Conservation (phyloP, 1,284 basidiomycete species). For the Fomitopsis palustris region DNA sequence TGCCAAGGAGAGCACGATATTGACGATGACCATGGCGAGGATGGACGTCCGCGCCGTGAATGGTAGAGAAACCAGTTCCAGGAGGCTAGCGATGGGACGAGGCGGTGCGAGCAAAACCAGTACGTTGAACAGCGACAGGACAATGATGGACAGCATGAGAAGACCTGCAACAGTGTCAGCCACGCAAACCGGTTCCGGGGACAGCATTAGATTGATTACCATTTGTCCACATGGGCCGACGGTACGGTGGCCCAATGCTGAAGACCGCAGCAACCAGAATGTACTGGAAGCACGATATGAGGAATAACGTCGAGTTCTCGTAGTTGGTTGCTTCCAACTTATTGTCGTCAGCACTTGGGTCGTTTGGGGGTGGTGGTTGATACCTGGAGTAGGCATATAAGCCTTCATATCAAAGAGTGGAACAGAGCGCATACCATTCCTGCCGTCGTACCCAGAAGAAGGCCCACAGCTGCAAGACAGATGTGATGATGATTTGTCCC, state of each 20-base stretch:
- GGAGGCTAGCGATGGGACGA: slow-evolving; percentile 53
- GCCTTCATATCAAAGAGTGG: background rate
- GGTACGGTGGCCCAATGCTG: slow-evolving; percentile 96
- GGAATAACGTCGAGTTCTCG: slow-evolving; percentile 92
- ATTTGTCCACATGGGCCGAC: slow-evolving; percentile 94
- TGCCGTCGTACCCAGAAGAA: slow-evolving; percentile 89
- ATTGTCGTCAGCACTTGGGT: slow-evolving; percentile 60
- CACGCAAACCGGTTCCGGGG: background rate
- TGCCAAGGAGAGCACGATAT: slow-evolving; percentile 70
- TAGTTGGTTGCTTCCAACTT: slow-evolving; percentile 89
- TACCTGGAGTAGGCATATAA: slow-evolving; percentile 45
- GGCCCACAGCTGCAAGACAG: slow-evolving; percentile 80
- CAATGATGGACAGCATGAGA: slow-evolving; percentile 10
- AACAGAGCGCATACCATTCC: slow-evolving; percentile 56
- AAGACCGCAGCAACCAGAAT: slow-evolving; percentile 96
- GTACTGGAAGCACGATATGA: slow-evolving; percentile 98
- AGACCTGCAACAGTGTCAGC: slow-evolving; percentile 8
- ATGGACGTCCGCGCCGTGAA: slow-evolving; percentile 68
- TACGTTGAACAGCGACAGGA: slow-evolving; percentile 69
- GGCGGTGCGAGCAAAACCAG: slow-evolving; percentile 75
- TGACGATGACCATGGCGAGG: slow-evolving; percentile 66
- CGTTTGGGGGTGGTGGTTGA: slow-evolving; percentile 46
- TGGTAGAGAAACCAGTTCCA: slow-evolving; percentile 83
- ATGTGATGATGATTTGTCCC: slow-evolving; percentile 90
- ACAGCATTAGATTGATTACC: slow-evolving; percentile 42